These are phyloP conservation scores for Cystobasidium sp. DNA, from an alignment of 1,284 basidiomycete genomes.

Conservation along the genomic window DNA sequence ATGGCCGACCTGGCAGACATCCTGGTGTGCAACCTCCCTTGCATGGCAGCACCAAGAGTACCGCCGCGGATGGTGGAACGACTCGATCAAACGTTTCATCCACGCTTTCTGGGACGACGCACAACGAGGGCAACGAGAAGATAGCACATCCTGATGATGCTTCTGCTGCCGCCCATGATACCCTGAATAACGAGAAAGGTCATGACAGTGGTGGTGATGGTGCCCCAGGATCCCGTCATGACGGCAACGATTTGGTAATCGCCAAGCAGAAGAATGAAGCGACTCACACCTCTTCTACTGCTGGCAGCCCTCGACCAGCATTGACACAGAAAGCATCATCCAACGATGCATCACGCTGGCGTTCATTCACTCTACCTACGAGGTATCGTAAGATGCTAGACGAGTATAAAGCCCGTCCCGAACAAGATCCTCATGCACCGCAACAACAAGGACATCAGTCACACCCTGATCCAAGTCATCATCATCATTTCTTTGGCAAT, in stretches of 20 bases:
- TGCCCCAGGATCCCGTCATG: no score
- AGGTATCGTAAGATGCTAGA: slow-evolving; percentile 38
- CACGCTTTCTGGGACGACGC: not conserved
- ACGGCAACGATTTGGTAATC: no score
- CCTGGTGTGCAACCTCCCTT: slow-evolving; percentile 32
- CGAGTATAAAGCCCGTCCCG: slow-evolving; percentile 31
- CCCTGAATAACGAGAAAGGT: not conserved
- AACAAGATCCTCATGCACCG: slow-evolving; percentile 1
- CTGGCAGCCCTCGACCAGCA: not conserved
- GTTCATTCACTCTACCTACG: slow-evolving; percentile 36
- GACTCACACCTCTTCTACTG: not conserved
- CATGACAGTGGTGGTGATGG: not conserved
- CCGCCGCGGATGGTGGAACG: slow-evolving; percentile 9
- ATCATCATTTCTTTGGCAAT: slow-evolving; percentile 12
- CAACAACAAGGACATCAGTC: slow-evolving; percentile 1
- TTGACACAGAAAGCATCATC: slow-evolving; percentile 6
- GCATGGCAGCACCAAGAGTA: slow-evolving; percentile 16
- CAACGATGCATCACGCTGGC: slow-evolving; percentile 41
- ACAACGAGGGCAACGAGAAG: not conserved
- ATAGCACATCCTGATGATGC: not conserved
- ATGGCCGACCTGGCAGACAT: slow-evolving; percentile 9
- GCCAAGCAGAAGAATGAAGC: not conserved
- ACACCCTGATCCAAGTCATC: slow-evolving; percentile 12
- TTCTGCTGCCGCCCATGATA: not conserved
- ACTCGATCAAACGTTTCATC: slow-evolving; percentile 16